Evolutionary conservation across 1,284 basidiomycete genomes (phyloP), one percentile per base, ranked within the genome.

Genomic region (Leccinum subrobustum): DNA sequence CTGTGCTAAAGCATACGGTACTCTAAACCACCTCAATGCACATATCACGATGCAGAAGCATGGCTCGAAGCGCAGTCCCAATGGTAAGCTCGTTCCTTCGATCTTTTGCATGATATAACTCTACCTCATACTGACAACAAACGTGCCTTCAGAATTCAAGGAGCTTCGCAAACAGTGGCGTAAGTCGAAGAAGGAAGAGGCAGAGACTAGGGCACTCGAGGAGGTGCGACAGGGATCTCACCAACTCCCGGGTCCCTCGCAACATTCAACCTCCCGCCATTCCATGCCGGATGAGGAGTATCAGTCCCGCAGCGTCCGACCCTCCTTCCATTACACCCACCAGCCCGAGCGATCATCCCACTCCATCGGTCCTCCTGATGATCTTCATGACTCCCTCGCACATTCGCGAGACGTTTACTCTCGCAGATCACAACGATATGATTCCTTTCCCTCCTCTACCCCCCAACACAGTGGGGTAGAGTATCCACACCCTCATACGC

Each of bases 131-230:
- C 62, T 66, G 54, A 69, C 54, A 33, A 62, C 62, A 54, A 54
- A 60, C 29, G 35, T 56, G 0, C 63, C 57, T 67, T 18, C 73
- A 96, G 96, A 98, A 79, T 98, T 98, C 82, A 98, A 97, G 75
- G 96, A 98, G 70, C 88, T 97, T 73, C 87, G 96, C 64, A 97
- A 96, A 75, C 91, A 92, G 67, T 97, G 95, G 95, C 87, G 95
- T 58, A 93, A 93, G 77, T 86, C 88, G 69, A 98, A 96, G 81
- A 93, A 95, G 76, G 91, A 93, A 66, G 81, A 73, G 48, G 73
- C 78, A 16, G 81, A 81, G 52, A 54, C 64, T 9, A 72, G 60
- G 39, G 57, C 62, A 48, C 56, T 69, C 27, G 62, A 66, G 51
- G 52, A 20, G 3, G 62, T 52, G 48, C 68, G 56, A 44, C 62